Percentiles rank a stretch among this genome's conserved stretches.
These are phyloP conservation scores for Cronartium quercuum DNA, from an alignment of 1,284 basidiomycete genomes.

Conservation along the genomic window DNA sequence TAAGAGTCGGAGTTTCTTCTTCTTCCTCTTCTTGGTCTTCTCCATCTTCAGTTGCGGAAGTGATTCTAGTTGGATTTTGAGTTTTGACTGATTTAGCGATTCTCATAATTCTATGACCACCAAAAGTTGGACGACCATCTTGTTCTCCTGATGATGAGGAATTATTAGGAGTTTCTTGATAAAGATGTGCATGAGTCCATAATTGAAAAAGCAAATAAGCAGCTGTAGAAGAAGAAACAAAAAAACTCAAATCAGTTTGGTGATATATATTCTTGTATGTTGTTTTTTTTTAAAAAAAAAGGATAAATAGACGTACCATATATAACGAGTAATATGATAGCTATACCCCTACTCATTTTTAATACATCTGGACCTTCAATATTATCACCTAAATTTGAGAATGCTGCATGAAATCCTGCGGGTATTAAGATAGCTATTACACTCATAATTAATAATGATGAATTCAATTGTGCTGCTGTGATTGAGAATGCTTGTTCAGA, in stretches of 20 bases:
- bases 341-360: slow-evolving; percentile 68
- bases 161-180: slow-evolving; percentile 55
- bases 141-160: slow-evolving; percentile 48
- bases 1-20: slow-evolving; percentile 57
- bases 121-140: slow-evolving; percentile 37
- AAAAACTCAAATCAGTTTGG: no score
- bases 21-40: slow-evolving; percentile 52
- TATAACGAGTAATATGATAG: slow-evolving; percentile 69
- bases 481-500: slow-evolving; percentile 69
- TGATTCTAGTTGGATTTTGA: background rate
- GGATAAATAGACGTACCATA: slow-evolving; percentile 37
- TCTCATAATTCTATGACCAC: slow-evolving; percentile 41
- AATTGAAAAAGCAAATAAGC: slow-evolving; percentile 77
- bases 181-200: slow-evolving; percentile 71
- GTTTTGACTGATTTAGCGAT: slow-evolving; percentile 40
- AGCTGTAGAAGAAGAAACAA: slow-evolving; percentile 56
- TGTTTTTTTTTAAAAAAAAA: background rate
- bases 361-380: slow-evolving; percentile 56
- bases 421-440: slow-evolving; percentile 68
- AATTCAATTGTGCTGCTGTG: slow-evolving; percentile 65
- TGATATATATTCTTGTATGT: no score
- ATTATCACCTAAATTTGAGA: slow-evolving; percentile 46
- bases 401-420: slow-evolving; percentile 58
- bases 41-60: slow-evolving; percentile 10
- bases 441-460: slow-evolving; percentile 53